phyloP scores from a whole-genome alignment of 148 eudicot species.

The Euryodendron excelsum region DNA sequence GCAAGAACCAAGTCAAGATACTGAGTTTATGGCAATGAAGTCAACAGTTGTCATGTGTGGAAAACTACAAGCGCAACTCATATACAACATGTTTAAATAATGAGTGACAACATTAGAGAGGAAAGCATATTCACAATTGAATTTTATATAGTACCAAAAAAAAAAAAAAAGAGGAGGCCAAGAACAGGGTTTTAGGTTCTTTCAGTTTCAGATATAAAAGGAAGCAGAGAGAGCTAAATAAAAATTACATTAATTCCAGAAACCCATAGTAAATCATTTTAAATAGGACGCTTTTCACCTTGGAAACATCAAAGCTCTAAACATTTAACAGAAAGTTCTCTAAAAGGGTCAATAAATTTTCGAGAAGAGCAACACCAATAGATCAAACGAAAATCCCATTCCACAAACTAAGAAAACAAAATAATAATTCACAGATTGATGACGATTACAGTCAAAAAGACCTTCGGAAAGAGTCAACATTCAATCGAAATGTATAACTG shows the following conservation, averaged over 20 bases:
- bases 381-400: neutral
- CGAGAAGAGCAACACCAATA: neutral
- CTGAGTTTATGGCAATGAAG: neutral
- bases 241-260: neutral
- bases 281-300: slow-evolving; percentile 6
- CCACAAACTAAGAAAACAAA: neutral
- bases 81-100: neutral
- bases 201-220: too few relatives aligned
- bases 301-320: too few relatives aligned
- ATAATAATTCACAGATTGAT: neutral
- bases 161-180: too few relatives aligned
- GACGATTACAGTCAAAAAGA: neutral
- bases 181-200: too few relatives aligned
- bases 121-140: neutral
- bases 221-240: too few relatives aligned
- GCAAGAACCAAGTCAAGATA: neutral
- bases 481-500: neutral
- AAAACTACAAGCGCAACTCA: neutral
- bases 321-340: neutral
- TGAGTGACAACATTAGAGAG: neutral
- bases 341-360: neutral
- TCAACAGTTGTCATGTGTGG: neutral
- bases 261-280: neutral
- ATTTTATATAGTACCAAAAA: too few relatives aligned
- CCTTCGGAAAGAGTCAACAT: neutral